Evolutionary conservation across 129 eudicot genomes (phyloP).

Genomic region (Centella asiatica): DNA sequence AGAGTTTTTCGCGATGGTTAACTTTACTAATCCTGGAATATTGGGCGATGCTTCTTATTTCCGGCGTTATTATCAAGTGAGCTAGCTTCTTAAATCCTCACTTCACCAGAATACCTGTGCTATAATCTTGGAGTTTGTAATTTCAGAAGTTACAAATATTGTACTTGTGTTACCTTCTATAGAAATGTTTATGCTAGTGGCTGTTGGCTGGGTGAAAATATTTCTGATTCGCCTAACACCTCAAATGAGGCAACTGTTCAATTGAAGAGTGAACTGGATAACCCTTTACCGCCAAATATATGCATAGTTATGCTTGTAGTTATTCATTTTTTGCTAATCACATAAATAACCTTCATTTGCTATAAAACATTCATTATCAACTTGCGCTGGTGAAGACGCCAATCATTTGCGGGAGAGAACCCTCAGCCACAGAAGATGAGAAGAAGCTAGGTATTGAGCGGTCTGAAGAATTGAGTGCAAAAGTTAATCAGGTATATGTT

Average conservation of each 20-base stretch:
- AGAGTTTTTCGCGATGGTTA: slow-evolving; percentile 95
- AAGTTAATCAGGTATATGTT: slow-evolving; percentile 79
- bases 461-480: slow-evolving; percentile 83
- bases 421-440: slow-evolving; percentile 81
- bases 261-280: background rate
- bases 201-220: background rate
- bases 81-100: slow-evolving; percentile 11
- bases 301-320: background rate
- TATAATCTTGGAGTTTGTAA: background rate
- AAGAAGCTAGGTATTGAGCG: slow-evolving; percentile 70
- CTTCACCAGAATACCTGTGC: background rate
- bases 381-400: slow-evolving; percentile 47
- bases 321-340: background rate
- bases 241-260: background rate
- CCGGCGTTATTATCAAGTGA: slow-evolving; percentile 87
- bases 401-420: slow-evolving; percentile 87
- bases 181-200: background rate
- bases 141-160: background rate
- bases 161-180: background rate
- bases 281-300: no score
- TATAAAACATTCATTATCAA: slow-evolving; percentile 1
- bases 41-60: slow-evolving; percentile 85
- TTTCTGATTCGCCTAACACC: background rate
- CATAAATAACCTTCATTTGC: slow-evolving; percentile 8
- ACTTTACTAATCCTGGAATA: slow-evolving; percentile 92